Percentiles rank a stretch among this genome's conserved stretches.
Conservation (phyloP, 2,329 filamentous ascomycete genomes). For the Talaromyces piceae region DNA sequence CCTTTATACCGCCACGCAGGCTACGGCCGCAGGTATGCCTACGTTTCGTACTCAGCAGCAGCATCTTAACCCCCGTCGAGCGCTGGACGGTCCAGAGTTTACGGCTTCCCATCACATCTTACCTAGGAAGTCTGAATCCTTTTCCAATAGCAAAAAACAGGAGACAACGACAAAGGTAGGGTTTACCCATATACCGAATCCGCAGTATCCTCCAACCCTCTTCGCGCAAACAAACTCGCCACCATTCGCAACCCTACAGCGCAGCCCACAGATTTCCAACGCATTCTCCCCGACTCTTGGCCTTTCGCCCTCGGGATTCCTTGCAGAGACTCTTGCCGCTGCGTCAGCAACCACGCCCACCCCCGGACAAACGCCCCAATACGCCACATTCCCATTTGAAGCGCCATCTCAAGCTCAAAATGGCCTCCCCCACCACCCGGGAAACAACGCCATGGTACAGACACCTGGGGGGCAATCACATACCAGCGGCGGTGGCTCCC, state of each 20-base stretch:
- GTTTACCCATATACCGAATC: slow-evolving; percentile 13
- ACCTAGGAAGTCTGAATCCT: not conserved
- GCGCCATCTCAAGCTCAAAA: slow-evolving; percentile 7
- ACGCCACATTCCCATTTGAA: slow-evolving; percentile 34
- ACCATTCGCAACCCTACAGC: slow-evolving; percentile 5
- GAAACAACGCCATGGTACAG: slow-evolving; percentile 15
- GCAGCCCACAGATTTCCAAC: slow-evolving; percentile 13
- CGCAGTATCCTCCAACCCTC: slow-evolving; percentile 9
- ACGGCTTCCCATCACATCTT: not conserved
- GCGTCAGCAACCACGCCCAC: slow-evolving; percentile 22
- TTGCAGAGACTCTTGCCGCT: slow-evolving; percentile 21
- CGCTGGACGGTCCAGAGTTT: not conserved
- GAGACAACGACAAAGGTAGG: not conserved
- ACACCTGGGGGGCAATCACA: slow-evolving; percentile 39
- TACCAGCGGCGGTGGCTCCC: slow-evolving; percentile 26
- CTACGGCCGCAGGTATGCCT: slow-evolving; percentile 7
- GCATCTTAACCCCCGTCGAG: slow-evolving; percentile 2
- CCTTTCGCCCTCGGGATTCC: slow-evolving; percentile 26
- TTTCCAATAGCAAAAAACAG: not conserved
- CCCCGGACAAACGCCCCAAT: too few species aligned
- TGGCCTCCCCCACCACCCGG: slow-evolving; percentile 1
- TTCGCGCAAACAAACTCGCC: slow-evolving; percentile 5
- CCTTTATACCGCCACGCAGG: slow-evolving; percentile 8
- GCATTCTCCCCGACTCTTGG: slow-evolving; percentile 35
- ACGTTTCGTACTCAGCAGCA: slow-evolving; percentile 8